Evolutionary conservation across 2,329 filamentous ascomycete genomes (phyloP).

Genomic region (Penicillium thymicola): DNA sequence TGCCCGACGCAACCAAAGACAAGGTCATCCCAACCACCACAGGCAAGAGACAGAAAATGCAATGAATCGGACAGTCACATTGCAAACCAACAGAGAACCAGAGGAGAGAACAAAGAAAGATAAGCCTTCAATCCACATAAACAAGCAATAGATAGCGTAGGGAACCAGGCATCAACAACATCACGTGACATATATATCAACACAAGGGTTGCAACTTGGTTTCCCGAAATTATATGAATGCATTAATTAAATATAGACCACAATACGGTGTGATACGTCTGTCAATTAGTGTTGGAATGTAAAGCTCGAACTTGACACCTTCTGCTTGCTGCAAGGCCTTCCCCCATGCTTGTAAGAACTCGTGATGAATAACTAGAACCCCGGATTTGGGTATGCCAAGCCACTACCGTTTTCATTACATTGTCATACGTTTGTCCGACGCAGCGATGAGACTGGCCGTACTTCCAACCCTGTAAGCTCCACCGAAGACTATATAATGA

Average conservation of each 20-base stretch:
- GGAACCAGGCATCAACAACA: no score
- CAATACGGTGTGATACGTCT: not conserved
- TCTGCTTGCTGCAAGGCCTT: not conserved
- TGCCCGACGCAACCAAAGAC: not conserved
- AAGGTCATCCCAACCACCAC: no score
- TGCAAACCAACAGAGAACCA: no score
- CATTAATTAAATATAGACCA: not conserved
- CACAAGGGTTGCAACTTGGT: not conserved
- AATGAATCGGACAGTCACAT: no score
- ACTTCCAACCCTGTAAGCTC: not conserved
- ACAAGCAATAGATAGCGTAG: no score
- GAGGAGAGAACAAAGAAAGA: no score
- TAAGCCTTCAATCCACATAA: no score
- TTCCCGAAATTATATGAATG: not conserved
- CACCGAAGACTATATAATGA: not conserved
- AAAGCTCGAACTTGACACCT: not conserved
- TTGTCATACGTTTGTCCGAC: not conserved
- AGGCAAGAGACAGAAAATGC: no score
- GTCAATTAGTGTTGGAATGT: not conserved
- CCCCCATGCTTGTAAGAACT: not conserved
- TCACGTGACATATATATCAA: no score
- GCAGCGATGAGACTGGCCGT: not conserved
- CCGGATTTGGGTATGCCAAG: not conserved
- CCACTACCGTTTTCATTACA: not conserved
- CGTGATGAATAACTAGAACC: not conserved